phyloP scores from a whole-genome alignment of 257 asterid species.

The Nyctanthes arbortristis region DNA sequence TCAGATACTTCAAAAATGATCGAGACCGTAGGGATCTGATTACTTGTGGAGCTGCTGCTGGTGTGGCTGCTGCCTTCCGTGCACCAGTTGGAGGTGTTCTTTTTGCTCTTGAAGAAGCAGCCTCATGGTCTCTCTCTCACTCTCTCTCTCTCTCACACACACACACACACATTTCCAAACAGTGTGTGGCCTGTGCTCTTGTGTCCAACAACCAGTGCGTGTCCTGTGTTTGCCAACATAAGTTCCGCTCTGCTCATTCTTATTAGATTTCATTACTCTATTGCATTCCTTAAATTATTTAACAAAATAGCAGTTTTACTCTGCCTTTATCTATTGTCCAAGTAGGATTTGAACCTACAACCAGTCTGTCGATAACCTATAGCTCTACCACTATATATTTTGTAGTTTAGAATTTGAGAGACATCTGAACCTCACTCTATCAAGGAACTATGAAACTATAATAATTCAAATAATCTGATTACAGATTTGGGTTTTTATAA shows the following conservation, averaged over 20 bases:
- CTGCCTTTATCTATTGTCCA: no score
- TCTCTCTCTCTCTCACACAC: conserved; percentile 4
- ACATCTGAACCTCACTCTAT: background rate
- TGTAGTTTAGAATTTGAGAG: background rate
- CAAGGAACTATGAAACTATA: background rate
- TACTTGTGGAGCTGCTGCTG: conserved; percentile 99
- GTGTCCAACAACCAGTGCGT: no score
- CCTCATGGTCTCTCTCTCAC: conserved; percentile 67
- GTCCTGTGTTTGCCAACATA: background rate
- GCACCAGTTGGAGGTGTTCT: conserved; percentile 99
- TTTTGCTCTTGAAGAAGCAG: conserved; percentile 99
- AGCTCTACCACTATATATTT: no score
- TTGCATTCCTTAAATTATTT: background rate
- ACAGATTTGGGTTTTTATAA: background rate
- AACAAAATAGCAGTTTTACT: background rate
- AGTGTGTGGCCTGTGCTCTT: no score
- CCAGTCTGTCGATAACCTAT: no score
- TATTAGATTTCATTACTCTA: background rate
- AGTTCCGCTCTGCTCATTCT: background rate
- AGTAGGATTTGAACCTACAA: no score
- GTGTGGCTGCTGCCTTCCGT: conserved; percentile 99
- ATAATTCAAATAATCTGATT: conserved; percentile 1
- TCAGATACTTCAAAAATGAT: conserved; percentile 86
- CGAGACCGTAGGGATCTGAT: conserved; percentile 94
- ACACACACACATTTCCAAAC: no score